phyloP scores from a whole-genome alignment of 208 protist genomes.

The Trypanosomatidae sp. region DNA sequence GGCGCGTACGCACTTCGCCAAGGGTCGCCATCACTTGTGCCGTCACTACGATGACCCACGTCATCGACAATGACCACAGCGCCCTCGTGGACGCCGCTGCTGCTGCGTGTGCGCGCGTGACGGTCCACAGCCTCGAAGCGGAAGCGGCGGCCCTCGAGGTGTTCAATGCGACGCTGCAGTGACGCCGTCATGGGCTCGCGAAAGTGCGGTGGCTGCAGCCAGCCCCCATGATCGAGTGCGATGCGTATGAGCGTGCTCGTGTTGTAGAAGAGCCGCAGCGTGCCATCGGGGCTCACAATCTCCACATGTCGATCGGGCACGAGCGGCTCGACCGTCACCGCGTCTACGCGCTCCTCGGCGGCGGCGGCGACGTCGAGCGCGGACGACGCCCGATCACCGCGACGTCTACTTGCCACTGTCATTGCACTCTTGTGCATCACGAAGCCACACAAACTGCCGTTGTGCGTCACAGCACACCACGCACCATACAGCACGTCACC shows the following conservation, averaged over 20 bases:
- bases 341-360: conserved; percentile 60
- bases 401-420: no score
- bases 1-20: no score
- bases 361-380: conserved; percentile 34
- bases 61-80: no score
- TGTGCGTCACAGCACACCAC: no score
- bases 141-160: conserved; percentile 54
- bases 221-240: conserved; percentile 55
- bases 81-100: conserved; percentile 6
- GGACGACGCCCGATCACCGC: no score
- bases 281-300: conserved; percentile 58
- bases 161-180: conserved; percentile 25
- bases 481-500: no score
- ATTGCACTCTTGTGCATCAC: no score
- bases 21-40: not conserved
- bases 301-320: conserved; percentile 34
- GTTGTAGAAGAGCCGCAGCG: conserved; percentile 75
- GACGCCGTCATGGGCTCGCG: conserved; percentile 47
- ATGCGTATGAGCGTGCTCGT: conserved; percentile 75
- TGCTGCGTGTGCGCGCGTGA: no score
- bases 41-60: no score
- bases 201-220: conserved; percentile 84
- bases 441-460: no score
- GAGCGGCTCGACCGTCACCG: conserved; percentile 60
- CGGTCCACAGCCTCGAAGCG: conserved; percentile 34